Conservation (phyloP, 306 rosid species). For the Hippophae tibetana region DNA sequence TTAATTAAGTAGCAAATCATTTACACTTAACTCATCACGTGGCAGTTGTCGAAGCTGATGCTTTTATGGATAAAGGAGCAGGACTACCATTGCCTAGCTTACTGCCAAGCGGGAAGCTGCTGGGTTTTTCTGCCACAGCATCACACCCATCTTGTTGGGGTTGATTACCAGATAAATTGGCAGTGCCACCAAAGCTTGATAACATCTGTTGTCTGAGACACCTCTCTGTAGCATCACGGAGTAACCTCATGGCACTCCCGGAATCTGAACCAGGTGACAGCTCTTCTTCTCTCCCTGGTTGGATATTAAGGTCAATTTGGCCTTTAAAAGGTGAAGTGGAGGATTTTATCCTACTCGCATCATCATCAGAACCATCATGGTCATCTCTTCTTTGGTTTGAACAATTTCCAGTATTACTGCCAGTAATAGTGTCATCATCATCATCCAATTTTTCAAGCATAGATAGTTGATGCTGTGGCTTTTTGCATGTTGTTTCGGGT, state of each 20-base stretch:
- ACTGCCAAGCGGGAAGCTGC: constrained; percentile 40
- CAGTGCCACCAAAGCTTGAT: constrained; percentile 35
- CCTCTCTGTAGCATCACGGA: constrained; percentile 58
- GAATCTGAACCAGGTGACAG: constrained; percentile 83
- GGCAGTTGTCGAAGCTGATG: constrained; percentile 34
- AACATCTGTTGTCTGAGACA: constrained; percentile 41
- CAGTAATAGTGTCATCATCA: constrained; percentile 35
- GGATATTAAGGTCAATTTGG: constrained; percentile 86
- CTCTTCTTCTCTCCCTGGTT: constrained; percentile 97
- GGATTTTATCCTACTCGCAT: constrained; percentile 45
- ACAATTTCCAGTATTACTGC: constrained; percentile 37
- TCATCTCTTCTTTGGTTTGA: constrained; percentile 53
- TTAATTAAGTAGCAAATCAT: constrained; percentile 8
- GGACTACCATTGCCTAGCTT: constrained; percentile 34
- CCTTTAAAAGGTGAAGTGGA: constrained; percentile 81
- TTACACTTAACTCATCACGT: constrained; percentile 10
- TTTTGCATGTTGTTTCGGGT: constrained; percentile 68
- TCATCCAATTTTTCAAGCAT: constrained; percentile 47
- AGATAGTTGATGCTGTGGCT: constrained; percentile 37
- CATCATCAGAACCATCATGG: constrained; percentile 74
- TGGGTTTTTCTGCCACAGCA: constrained; percentile 38
- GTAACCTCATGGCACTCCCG: constrained; percentile 53
- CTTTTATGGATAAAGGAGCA: constrained; percentile 43
- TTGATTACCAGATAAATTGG: constrained; percentile 46
- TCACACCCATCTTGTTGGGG: constrained; percentile 40